Evolutionary conservation across 148 eudicot genomes (phyloP).

Genomic region (Salicornia ramosissima): DNA sequence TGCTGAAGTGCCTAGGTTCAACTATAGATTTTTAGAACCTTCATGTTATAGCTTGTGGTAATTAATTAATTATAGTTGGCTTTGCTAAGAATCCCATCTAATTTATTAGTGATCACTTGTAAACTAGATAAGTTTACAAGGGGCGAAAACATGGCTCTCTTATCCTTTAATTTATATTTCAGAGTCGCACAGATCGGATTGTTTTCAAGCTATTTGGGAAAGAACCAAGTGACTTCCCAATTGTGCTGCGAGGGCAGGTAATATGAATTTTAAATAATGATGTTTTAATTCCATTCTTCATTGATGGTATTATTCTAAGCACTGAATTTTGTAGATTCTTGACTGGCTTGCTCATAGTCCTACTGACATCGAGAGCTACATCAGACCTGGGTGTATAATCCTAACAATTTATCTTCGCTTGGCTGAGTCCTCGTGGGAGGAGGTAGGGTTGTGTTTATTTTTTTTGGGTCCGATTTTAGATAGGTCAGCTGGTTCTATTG

Average conservation of each 20-base stretch:
- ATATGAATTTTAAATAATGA: background rate
- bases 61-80: background rate
- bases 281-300: too few species aligned
- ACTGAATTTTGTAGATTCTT: constrained; percentile 50
- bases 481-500: background rate
- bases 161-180: constrained; percentile 22
- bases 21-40: background rate
- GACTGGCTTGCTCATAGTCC: constrained; percentile 89
- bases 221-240: constrained; percentile 81
- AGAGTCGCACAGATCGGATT: constrained; percentile 80
- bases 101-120: too few species aligned
- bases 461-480: background rate
- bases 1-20: background rate
- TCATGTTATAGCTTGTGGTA: background rate
- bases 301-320: constrained; percentile 4
- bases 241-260: constrained; percentile 65
- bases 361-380: constrained; percentile 81
- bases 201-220: constrained; percentile 91
- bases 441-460: constrained; percentile 36
- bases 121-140: background rate
- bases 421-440: constrained; percentile 64
- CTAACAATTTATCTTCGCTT: constrained; percentile 65
- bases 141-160: background rate
- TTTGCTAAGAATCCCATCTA: background rate
- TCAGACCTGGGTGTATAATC: constrained; percentile 82